Base-by-base conservation (phyloP, 768 basidiomycete genomes). In the Russula sp. region DNA sequence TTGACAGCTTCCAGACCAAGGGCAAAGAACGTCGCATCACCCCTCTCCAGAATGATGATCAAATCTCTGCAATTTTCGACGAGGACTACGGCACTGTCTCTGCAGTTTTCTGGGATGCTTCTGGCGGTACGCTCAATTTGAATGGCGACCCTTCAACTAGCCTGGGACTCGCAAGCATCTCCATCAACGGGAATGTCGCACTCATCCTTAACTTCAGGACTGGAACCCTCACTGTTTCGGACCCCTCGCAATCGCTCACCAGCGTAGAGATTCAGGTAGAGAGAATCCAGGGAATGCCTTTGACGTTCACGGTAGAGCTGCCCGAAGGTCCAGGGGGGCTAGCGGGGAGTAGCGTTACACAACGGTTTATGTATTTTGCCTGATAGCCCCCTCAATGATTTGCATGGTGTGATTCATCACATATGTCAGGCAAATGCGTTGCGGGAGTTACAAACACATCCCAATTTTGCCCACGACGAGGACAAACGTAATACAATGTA, bases 211-310 rank as follows among this genome's bases (percentile, higher is more conserved):
- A 76, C 14, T 49, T 78, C 22, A 66, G 73, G 11, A 73, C 75
- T 2, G 76, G 80, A 40, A 75, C 74, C 27, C 65, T 89, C 37
- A 82, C 80, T 0, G 78, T 87, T 13, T 81, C 87, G 0, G 87
- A 89, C 70, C 88, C 87, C 4, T 84, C 84, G 1, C 87, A 89
- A 69, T 76, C 76, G 0, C 67, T 82, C 31, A 57, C 65, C 7
- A 65, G 70, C 2, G 70, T 81, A 0, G 69, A 73, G 32, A 65
- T 85, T 54, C 75, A 72, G 1, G 64, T 85, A 56, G 67, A 58
- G 13, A 69, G 69, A 9, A 53, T 59, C 11, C 50, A 48, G 1
- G 71, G 68, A 18, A 49, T 50, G 8, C 65, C 54, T 7, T 69
- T 76, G 66, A 74, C 64, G 1, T 57, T 82, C 10, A 58, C 64